A percentile compares a stretch with the other conserved stretches of the same genome.
Conservation (phyloP, 1,284 basidiomycete genomes). For the Boletellus deceptivus region DNA sequence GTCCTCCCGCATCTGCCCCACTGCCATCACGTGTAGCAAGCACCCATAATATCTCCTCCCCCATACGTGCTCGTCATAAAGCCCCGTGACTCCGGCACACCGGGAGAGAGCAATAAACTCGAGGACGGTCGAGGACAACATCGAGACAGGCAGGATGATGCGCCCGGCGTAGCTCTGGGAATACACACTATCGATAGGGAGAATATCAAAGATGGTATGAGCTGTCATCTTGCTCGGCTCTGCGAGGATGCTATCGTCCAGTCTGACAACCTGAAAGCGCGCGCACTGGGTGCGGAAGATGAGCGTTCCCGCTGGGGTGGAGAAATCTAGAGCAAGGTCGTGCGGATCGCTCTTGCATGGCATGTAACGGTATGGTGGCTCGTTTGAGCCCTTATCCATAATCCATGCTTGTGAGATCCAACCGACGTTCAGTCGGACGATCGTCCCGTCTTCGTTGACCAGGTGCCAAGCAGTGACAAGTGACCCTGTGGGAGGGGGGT, state of each 20-base stretch:
- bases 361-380: slow-evolving; percentile 2
- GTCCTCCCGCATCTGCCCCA: slow-evolving; percentile 4
- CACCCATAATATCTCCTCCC: slow-evolving; percentile 16
- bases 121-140: slow-evolving; percentile 2
- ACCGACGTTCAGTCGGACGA: slow-evolving; percentile 9
- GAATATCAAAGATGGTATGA: slow-evolving; percentile 17
- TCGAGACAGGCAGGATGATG: slow-evolving; percentile 17
- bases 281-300: slow-evolving; percentile 20
- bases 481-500: slow-evolving; percentile 8
- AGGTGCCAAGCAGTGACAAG: slow-evolving; percentile 11
- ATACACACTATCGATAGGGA: background rate
- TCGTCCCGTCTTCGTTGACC: slow-evolving; percentile 5
- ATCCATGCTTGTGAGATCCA: slow-evolving; percentile 8
- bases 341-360: background rate
- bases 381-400: background rate
- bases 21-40: slow-evolving; percentile 24
- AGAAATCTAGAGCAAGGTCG: slow-evolving; percentile 1
- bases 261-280: slow-evolving; percentile 5
- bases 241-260: background rate
- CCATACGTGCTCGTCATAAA: slow-evolving; percentile 15
- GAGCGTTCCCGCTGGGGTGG: slow-evolving; percentile 16
- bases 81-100: background rate
- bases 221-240: background rate
- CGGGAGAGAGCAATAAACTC: slow-evolving; percentile 23
- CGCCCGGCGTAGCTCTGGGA: slow-evolving; percentile 12